A percentile compares a stretch with the other conserved stretches of the same genome.
phyloP scores from a whole-genome alignment of 306 rosid genomes.

The Quercus berberidifolia region DNA sequence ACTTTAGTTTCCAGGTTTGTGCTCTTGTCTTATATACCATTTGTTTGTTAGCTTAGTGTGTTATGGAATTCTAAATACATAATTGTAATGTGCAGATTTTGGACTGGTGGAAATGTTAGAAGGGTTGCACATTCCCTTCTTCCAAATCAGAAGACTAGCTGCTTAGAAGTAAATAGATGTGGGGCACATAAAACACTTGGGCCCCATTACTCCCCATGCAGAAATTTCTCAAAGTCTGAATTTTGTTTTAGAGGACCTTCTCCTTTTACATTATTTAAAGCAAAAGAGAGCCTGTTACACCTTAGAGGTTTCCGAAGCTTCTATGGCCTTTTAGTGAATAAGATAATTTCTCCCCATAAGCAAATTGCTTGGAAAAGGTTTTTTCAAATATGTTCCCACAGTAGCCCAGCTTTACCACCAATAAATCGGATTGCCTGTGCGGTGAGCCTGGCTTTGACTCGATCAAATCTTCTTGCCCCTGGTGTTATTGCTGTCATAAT shows the following conservation, averaged over 20 bases:
- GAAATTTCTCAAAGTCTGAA: constrained; percentile 24
- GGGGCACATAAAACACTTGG: constrained; percentile 23
- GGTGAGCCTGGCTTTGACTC: constrained; percentile 58
- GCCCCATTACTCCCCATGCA: constrained; percentile 24
- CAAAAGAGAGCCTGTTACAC: constrained; percentile 22
- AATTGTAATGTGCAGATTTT: constrained; percentile 44
- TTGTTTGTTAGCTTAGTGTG: constrained; percentile 12
- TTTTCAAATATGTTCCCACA: constrained; percentile 38
- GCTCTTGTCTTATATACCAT: neutral
- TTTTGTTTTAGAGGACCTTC: constrained; percentile 28
- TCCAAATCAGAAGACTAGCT: constrained; percentile 18
- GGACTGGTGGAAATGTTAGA: constrained; percentile 41
- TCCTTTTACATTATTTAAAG: constrained; percentile 29
- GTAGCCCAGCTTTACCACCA: constrained; percentile 44
- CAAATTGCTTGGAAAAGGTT: constrained; percentile 56
- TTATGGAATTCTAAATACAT: constrained; percentile 15
- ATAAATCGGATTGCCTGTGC: constrained; percentile 59
- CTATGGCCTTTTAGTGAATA: constrained; percentile 26
- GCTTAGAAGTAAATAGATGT: constrained; percentile 18
- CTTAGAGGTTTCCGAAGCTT: constrained; percentile 32
- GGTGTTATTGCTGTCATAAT: constrained; percentile 50
- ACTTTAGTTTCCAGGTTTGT: neutral
- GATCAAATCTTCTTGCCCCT: constrained; percentile 62
- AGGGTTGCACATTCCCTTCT: constrained; percentile 35
- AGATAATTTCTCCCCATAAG: constrained; percentile 37